A percentile compares a stretch with the other conserved stretches of the same genome.
Conservation (phyloP, 2,329 filamentous ascomycete genomes). For the Scytalidium lignicola region DNA sequence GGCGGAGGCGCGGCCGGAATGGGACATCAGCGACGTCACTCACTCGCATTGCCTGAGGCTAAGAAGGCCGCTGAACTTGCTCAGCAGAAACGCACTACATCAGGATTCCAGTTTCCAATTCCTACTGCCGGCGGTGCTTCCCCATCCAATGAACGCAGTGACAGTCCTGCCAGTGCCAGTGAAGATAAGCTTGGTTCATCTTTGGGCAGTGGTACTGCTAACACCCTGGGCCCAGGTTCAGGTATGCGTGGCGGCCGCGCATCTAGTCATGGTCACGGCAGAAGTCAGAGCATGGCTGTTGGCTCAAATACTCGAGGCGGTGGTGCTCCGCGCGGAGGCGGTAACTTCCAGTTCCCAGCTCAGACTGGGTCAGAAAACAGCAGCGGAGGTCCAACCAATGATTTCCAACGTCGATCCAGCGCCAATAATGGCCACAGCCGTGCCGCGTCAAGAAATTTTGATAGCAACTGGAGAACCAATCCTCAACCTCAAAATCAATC, state of each 20-base stretch:
- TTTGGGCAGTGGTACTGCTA: conserved; percentile 14
- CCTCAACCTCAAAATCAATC: conserved; percentile 45
- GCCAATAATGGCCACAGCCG: conserved; percentile 64
- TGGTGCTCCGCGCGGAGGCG: conserved; percentile 55
- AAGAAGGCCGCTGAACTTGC: conserved; percentile 97
- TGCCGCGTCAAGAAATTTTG: conserved; percentile 86
- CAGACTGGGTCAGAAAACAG: conserved; percentile 47
- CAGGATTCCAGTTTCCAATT: conserved; percentile 89
- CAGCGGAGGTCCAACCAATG: conserved; percentile 37
- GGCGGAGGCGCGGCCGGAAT: conserved; percentile 60
- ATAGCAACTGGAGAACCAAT: conserved; percentile 95
- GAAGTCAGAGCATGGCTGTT: conserved; percentile 89
- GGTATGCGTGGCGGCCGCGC: conserved; percentile 48
- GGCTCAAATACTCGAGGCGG: conserved; percentile 64
- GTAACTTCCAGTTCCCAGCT: conserved; percentile 66
- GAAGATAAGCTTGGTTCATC: conserved; percentile 17
- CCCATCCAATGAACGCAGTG: conserved; percentile 43
- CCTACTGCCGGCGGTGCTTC: conserved; percentile 61
- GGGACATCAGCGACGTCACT: conserved; percentile 91
- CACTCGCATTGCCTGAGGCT: conserved; percentile 86
- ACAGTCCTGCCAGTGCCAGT: conserved; percentile 20
- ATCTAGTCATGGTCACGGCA: conserved; percentile 49
- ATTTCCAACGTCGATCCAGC: conserved; percentile 73
- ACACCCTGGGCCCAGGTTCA: conserved; percentile 11
- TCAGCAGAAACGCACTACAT: conserved; percentile 92